Evolutionary conservation across 805 yeast species (phyloP).

Genomic region (Myxozyma lipomycoides): DNA sequence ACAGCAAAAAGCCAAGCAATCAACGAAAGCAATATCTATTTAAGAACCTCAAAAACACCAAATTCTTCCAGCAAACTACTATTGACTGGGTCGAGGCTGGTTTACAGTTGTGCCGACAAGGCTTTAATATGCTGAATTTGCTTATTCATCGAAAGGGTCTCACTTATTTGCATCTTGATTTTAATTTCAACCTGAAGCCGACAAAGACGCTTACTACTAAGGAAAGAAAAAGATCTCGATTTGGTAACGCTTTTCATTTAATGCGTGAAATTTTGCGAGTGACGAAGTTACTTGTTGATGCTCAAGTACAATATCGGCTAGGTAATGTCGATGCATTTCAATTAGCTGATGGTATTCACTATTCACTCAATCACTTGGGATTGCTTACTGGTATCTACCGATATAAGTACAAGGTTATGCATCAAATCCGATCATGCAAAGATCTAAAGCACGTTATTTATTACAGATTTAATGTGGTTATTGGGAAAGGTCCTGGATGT

Average conservation of each 20-base stretch:
- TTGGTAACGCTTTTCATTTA: conserved; percentile 93
- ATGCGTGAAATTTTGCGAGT: conserved; percentile 83
- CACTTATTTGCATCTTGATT: conserved; percentile 89
- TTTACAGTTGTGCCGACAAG: conserved; percentile 86
- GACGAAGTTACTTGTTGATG: conserved; percentile 83
- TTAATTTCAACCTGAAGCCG: conserved; percentile 92
- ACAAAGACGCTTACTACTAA: conserved; percentile 94
- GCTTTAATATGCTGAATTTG: conserved; percentile 86
- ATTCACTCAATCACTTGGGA: conserved; percentile 87
- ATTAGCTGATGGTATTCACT: conserved; percentile 89
- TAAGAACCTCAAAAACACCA: conserved; percentile 66
- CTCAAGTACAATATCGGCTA: conserved; percentile 84
- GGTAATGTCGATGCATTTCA: conserved; percentile 93
- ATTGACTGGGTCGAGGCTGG: conserved; percentile 99
- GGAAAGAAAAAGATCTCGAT: conserved; percentile 91
- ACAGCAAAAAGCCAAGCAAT: conserved; percentile 43
- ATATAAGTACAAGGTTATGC: conserved; percentile 97
- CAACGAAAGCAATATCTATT: conserved; percentile 57
- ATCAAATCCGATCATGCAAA: conserved; percentile 92
- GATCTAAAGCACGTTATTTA: conserved; percentile 92
- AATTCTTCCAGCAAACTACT: conserved; percentile 83
- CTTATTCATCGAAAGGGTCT: conserved; percentile 86
- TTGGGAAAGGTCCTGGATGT: conserved; percentile 97
- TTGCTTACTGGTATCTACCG: conserved; percentile 95
- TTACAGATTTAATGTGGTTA: conserved; percentile 71